Conservation (phyloP, 345 rosid genomes). For the Camelina sativa region DNA sequence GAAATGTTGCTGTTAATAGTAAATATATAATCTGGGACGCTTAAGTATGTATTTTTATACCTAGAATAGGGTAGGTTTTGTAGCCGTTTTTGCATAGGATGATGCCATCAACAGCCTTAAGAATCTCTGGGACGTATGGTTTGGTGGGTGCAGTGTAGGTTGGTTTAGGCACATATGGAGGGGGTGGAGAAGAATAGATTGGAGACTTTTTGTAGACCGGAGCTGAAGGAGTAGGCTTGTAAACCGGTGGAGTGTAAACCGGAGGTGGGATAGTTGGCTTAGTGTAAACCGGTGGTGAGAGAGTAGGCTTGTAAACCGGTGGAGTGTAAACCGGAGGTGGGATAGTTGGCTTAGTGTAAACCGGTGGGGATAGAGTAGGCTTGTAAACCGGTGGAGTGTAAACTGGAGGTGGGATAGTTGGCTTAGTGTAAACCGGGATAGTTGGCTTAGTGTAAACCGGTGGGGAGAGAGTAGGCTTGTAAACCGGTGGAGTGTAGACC, state of each 20-base stretch:
- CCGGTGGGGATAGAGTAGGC: slow-evolving; percentile 5
- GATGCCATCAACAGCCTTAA: slow-evolving; percentile 53
- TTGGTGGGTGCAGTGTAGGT: slow-evolving; percentile 37
- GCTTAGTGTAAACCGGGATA: slow-evolving; percentile 25
- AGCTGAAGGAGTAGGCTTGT: slow-evolving; percentile 5
- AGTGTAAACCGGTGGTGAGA: neutral
- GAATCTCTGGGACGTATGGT: slow-evolving; percentile 38
- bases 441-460: slow-evolving; percentile 31
- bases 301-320: neutral
- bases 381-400: slow-evolving; percentile 21
- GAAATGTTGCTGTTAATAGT: neutral
- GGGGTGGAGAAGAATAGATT: slow-evolving; percentile 29
- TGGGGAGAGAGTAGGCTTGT: slow-evolving; percentile 8
- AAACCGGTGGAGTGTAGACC: slow-evolving; percentile 27
- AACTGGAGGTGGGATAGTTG: slow-evolving; percentile 26
- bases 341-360: slow-evolving; percentile 11
- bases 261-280: slow-evolving; percentile 1
- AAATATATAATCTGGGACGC: neutral
- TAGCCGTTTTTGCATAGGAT: slow-evolving; percentile 56
- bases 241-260: neutral
- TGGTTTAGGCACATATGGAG: slow-evolving; percentile 39
- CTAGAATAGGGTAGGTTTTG: slow-evolving; percentile 53
- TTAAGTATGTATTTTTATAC: slow-evolving; percentile 32
- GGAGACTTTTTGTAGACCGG: slow-evolving; percentile 40
- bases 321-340: slow-evolving; percentile 1